Base-by-base conservation (phyloP, 1,284 basidiomycete species). In the Microbotryomycetes sp. region DNA sequence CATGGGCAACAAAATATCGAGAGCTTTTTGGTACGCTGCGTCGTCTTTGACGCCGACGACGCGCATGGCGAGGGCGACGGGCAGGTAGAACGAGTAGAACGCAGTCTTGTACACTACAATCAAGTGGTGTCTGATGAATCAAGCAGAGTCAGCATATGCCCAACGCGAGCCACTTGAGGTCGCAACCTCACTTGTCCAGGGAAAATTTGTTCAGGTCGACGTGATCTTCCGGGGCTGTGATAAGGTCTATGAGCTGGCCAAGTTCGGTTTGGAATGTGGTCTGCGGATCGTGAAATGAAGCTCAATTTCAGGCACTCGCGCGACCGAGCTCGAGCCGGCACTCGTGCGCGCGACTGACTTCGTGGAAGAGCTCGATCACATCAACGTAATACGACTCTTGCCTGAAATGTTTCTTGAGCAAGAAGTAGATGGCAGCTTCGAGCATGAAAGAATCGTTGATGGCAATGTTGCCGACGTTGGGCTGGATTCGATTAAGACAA, bases 81-180 rank as follows among this genome's bases (percentile, higher is more conserved):
- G 92, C 65, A 98, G 88, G 80, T 97, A 97, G 83, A 97, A 98
- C 30, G 92, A 97, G 80, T 98, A 98, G 80, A 84, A 97, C 0
- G 94, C 90, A 22, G 96, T 97, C 80, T 98, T 98, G 84, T 94
- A 97, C 65, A 92, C 83, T 55, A 97, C 93, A 75, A 97, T 98
- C 63, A 92, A 83, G 70, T 85, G 84, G 76, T 97, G 92, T 74
- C 89, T 92, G 72, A 3, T 60, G 54, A 54, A 22, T 9, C 22
- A 45, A 5, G 30, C 22, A 42, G 26, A 9, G 55, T 15, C 22
- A 50, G 47, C 42, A 47, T 14, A 7, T 1, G 51, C 64, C 50
- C 61, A 59, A 42, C 32, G 14, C 1, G 25, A 32, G 57, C 47
- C n/a, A 25, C 26, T 19, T 22, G 26, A 54, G 15, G 16, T 32